phyloP scores from a whole-genome alignment of 148 eudicot species.

The Silene uniflora region DNA sequence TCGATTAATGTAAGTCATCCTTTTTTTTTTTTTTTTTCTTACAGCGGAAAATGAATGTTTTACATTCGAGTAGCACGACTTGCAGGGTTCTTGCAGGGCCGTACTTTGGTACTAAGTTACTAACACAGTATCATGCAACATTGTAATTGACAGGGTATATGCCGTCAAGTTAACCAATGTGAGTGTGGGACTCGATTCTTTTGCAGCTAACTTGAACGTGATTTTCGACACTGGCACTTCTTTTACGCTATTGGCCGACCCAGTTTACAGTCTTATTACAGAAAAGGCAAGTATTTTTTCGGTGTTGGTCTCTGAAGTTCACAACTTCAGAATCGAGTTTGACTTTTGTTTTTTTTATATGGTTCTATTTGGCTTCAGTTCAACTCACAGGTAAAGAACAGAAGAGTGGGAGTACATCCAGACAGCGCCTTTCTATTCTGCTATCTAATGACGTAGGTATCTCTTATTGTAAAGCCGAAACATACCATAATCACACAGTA shows the following conservation, averaged over 20 bases:
- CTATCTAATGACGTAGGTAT: slow-evolving; percentile 41
- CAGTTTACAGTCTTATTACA: slow-evolving; percentile 59
- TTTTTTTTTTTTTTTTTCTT: not conserved
- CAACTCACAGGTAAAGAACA: slow-evolving; percentile 42
- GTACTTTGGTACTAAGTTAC: too few relatives aligned
- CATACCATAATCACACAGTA: not conserved
- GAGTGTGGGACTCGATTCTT: slow-evolving; percentile 44
- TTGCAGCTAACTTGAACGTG: slow-evolving; percentile 37
- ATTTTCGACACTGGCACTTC: slow-evolving; percentile 90
- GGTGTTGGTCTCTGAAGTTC: not conserved
- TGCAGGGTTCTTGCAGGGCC: too few relatives aligned
- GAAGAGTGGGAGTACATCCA: slow-evolving; percentile 30
- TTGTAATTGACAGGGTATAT: slow-evolving; percentile 32
- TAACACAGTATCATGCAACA: not conserved
- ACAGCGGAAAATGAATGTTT: not conserved
- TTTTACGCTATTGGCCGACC: slow-evolving; percentile 66
- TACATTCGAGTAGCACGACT: not conserved
- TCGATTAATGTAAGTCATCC: slow-evolving; percentile 39
- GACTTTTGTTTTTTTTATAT: not conserved
- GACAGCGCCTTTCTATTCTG: slow-evolving; percentile 50
- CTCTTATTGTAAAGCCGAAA: not conserved
- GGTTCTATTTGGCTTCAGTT: slow-evolving; percentile 37
- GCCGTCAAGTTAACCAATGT: slow-evolving; percentile 56
- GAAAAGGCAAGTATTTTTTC: slow-evolving; percentile 45
- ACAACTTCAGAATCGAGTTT: not conserved